These are phyloP conservation scores for Triglochin maritima DNA, from an alignment of 106 monocot genomes.

Conservation along the genomic window DNA sequence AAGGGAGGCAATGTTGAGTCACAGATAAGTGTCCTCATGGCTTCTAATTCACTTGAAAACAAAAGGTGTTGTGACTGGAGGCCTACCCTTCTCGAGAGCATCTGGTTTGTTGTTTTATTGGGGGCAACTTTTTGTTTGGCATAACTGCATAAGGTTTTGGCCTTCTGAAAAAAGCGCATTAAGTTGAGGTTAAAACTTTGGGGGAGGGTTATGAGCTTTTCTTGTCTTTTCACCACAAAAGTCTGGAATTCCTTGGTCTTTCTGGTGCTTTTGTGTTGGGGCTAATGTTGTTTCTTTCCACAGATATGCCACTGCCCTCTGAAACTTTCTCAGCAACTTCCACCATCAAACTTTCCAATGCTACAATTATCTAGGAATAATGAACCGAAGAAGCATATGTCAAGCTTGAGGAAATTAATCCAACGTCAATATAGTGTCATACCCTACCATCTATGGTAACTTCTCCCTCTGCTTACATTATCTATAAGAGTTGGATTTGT, in stretches of 20 bases:
- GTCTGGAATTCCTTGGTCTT: not conserved
- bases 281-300: too few relatives aligned
- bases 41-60: constrained; percentile 11
- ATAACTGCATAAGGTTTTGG: not conserved
- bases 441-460: not conserved
- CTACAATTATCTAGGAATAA: too few relatives aligned
- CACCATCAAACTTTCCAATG: too few relatives aligned
- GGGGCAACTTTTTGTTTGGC: not conserved
- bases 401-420: too few relatives aligned
- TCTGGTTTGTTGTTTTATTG: not conserved
- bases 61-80: not conserved
- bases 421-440: too few relatives aligned
- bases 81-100: constrained; percentile 3
- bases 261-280: not conserved
- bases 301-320: too few relatives aligned
- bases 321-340: too few relatives aligned
- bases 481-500: too few relatives aligned
- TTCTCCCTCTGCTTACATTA: not conserved
- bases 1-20: not conserved
- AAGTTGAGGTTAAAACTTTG: not conserved
- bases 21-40: not conserved
- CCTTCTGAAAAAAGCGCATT: not conserved
- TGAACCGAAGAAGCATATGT: too few relatives aligned
- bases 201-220: not conserved
- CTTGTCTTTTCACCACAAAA: not conserved